phyloP scores from a whole-genome alignment of 192 early-diverging fungal genomes.

The Backusella mclennaniae region DNA sequence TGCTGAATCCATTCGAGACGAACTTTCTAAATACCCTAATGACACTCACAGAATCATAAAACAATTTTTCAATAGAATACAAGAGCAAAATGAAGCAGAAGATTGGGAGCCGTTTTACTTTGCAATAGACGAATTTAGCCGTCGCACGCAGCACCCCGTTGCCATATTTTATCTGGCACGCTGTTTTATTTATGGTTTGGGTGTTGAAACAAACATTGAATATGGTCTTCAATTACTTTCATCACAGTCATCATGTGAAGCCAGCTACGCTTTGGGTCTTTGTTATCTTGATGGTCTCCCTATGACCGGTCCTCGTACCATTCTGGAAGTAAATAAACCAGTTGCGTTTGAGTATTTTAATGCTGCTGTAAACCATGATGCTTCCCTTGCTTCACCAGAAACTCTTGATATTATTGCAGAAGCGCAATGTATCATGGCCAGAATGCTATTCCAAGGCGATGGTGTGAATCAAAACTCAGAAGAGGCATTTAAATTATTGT shows the following conservation, averaged over 20 bases:
- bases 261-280: slow-evolving; percentile 21
- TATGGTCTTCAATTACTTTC: slow-evolving; percentile 13
- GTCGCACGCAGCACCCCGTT: neutral
- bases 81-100: slow-evolving; percentile 1
- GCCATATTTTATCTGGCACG: slow-evolving; percentile 26
- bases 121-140: slow-evolving; percentile 8
- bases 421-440: slow-evolving; percentile 25
- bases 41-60: neutral
- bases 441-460: slow-evolving; percentile 25
- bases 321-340: neutral
- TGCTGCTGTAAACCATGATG: neutral
- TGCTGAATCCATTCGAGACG: neutral
- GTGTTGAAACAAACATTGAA: slow-evolving; percentile 10
- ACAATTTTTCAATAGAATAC: slow-evolving; percentile 15
- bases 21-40: neutral
- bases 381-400: neutral
- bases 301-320: neutral
- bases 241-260: slow-evolving; percentile 12
- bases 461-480: slow-evolving; percentile 21
- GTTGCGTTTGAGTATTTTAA: slow-evolving; percentile 21
- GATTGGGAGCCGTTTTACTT: slow-evolving; percentile 23
- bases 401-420: slow-evolving; percentile 7
- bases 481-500: slow-evolving; percentile 20
- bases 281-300: slow-evolving; percentile 28
- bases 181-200: slow-evolving; percentile 24